Base-by-base conservation (phyloP, 495 filamentous ascomycete genomes). In the Glarea lozoyensis region DNA sequence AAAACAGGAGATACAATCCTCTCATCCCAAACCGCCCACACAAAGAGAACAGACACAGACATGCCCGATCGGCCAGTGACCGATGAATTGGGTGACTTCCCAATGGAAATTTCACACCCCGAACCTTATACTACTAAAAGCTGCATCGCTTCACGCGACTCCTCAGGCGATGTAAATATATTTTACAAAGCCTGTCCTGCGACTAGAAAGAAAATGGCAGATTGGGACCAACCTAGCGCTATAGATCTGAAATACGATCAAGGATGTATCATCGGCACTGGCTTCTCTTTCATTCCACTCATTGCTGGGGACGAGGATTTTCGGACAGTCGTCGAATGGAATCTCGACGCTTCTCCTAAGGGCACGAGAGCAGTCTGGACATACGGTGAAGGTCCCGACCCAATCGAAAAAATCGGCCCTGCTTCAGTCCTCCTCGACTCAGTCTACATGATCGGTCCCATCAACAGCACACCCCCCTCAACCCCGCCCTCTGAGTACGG, bases 301-400 rank as follows among this genome's bases (percentile, higher is more conserved):
- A 25, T 40, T 19, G 9, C 19, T 12, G n/a, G 12, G 3, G 21
- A 29, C 10, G 27, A 32, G 16, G 36, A 23, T 3, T 48, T 38
- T 18, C 49, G 49, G 4, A 52, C 43, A 21, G 19, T 48, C 12
- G 32, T 52, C 11, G 27, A 40, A n/a, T 52, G 49, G 49, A 45
- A 52, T 48, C 44, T 52, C 24, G 41, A 34, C 13, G 16, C 34
- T 2, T 43, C 45, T 10, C 45, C 49, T 16, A n/a, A 24, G 16
- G 39, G 40, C 9, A 52, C 49, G 31, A 25, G 49, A 43, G 49
- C 49, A 12, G 45, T 53, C 6, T 53, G 50, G 50, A 45, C 50
- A 19, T 53, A 36, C 45, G 50, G 50, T 7, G 50, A 53, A 45
- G 50, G 45, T 6, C 50, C 50, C 37, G 34, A 29, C 3, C 15